These are phyloP conservation scores for Cytospora mali DNA, from an alignment of 2,329 filamentous ascomycete genomes.

Conservation along the genomic window DNA sequence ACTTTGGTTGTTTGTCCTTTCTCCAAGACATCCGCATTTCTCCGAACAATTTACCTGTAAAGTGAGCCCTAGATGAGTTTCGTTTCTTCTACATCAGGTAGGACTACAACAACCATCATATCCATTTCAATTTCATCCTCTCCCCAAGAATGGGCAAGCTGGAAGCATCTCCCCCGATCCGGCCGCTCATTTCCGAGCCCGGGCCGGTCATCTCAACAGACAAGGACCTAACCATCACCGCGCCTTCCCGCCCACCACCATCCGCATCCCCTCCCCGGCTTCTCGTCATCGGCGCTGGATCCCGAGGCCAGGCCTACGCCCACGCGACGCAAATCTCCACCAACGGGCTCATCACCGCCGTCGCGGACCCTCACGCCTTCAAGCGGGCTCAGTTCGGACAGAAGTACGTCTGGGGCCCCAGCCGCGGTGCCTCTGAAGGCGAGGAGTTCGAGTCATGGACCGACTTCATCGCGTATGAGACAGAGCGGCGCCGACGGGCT, in stretches of 20 bases:
- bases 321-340: constrained; percentile 65
- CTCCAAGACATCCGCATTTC: background rate
- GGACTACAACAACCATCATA: no score
- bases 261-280: constrained; percentile 63
- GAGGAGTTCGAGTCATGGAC: constrained; percentile 75
- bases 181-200: constrained; percentile 24
- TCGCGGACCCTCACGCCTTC: constrained; percentile 79
- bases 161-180: constrained; percentile 31
- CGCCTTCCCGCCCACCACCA: constrained; percentile 42
- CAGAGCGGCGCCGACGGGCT: constrained; percentile 57
- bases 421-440: constrained; percentile 51
- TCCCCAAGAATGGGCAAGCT: constrained; percentile 22
- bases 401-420: constrained; percentile 70
- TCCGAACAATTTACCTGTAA: background rate
- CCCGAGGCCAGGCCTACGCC: constrained; percentile 75
- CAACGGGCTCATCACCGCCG: constrained; percentile 70
- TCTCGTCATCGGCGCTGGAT: constrained; percentile 81
- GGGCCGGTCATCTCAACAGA: constrained; percentile 26
- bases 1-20: background rate
- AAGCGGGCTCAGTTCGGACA: constrained; percentile 73
- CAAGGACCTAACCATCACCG: constrained; percentile 32
- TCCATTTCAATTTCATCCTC: background rate
- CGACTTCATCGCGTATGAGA: constrained; percentile 76
- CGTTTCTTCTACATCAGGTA: no score
- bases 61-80: background rate